A percentile compares a stretch with the other conserved stretches of the same genome.
Evolutionary conservation across 306 rosid genomes (phyloP).

Genomic region (cucumber (Cucumis sativus)): DNA sequence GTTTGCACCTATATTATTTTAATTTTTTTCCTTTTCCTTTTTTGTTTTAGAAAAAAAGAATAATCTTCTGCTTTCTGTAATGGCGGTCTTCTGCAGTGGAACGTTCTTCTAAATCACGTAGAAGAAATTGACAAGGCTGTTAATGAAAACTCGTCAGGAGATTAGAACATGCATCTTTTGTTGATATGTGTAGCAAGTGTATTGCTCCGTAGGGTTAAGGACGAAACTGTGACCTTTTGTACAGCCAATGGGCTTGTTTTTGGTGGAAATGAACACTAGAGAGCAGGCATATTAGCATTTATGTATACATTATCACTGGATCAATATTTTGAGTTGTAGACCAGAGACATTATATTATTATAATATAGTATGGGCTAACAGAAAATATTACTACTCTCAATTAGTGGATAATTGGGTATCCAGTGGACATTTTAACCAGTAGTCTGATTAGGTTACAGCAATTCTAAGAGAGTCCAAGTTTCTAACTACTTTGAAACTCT

Average conservation of each 20-base stretch:
- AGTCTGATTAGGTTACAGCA: background rate
- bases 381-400: background rate
- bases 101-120: constrained; percentile 45
- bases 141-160: constrained; percentile 24
- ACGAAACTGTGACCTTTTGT: background rate
- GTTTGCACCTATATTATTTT: constrained; percentile 18
- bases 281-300: background rate
- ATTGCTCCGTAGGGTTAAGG: constrained; percentile 2
- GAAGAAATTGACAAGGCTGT: constrained; percentile 71
- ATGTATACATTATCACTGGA: background rate
- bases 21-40: background rate
- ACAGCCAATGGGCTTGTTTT: constrained; percentile 2
- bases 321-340: background rate
- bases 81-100: constrained; percentile 63
- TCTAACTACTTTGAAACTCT: background rate
- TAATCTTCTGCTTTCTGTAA: background rate
- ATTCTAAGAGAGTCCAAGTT: background rate
- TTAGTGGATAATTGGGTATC: background rate
- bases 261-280: background rate
- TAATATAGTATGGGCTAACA: background rate
- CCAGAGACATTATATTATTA: background rate
- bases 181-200: constrained; percentile 7
- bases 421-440: background rate
- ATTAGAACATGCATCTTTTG: background rate
- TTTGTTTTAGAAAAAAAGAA: background rate